These are phyloP conservation scores for Straminergon stramineum DNA, from an alignment of 225 moss, liverwort and hornwort genomes.

Conservation along the genomic window DNA sequence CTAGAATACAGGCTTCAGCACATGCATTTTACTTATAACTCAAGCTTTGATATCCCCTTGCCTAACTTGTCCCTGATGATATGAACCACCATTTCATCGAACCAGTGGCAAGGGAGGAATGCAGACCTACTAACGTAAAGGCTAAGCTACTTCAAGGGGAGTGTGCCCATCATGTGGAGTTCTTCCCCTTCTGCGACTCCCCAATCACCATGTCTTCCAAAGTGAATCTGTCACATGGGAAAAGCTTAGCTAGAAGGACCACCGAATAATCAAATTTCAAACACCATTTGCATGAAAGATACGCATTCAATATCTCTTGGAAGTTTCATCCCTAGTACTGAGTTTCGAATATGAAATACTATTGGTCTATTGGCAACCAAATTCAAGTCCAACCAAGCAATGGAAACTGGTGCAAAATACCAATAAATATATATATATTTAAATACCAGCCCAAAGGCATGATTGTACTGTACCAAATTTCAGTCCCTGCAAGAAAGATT, in stretches of 20 bases:
- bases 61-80: background rate
- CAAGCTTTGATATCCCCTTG: too few relatives aligned
- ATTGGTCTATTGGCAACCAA: too few relatives aligned
- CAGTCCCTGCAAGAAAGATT: too few relatives aligned
- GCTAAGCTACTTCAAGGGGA: background rate
- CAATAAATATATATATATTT: too few relatives aligned
- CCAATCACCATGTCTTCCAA: background rate
- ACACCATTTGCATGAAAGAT: background rate
- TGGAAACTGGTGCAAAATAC: too few relatives aligned
- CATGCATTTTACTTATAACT: background rate
- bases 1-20: background rate
- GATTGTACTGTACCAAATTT: too few relatives aligned
- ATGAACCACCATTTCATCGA: background rate
- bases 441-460: too few relatives aligned
- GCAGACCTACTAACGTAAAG: background rate
- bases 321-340: too few relatives aligned
- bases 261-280: background rate
- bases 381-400: too few relatives aligned
- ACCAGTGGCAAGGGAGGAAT: background rate
- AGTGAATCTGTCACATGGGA: background rate
- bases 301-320: too few relatives aligned
- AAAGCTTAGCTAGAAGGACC: too few relatives aligned
- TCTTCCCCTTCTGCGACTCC: accelerated
- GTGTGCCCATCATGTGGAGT: background rate
- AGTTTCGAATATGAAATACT: too few relatives aligned